Evolutionary conservation across 2,329 filamentous ascomycete species (phyloP).

Genomic region (Fusarium sp.): DNA sequence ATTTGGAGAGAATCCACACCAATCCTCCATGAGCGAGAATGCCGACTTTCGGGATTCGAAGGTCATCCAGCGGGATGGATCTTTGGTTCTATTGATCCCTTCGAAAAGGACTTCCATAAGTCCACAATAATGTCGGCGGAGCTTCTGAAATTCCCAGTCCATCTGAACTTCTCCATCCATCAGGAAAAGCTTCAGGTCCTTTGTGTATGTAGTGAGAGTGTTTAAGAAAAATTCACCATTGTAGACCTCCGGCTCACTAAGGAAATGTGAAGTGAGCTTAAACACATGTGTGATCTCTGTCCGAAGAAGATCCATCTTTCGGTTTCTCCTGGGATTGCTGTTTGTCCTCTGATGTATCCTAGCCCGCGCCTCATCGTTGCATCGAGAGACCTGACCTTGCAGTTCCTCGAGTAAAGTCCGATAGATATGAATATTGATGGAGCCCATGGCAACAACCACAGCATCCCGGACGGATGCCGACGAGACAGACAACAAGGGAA

Average conservation of each 20-base stretch:
- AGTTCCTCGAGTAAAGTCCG: constrained; percentile 89
- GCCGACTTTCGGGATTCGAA: constrained; percentile 96
- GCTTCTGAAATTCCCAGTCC: constrained; percentile 91
- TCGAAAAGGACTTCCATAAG: constrained; percentile 93
- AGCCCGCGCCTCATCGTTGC: constrained; percentile 87
- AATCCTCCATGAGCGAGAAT: constrained; percentile 97
- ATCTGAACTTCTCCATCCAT: constrained; percentile 95
- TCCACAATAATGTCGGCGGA: constrained; percentile 93
- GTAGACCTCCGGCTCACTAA: constrained; percentile 80
- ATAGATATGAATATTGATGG: constrained; percentile 94
- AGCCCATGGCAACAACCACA: constrained; percentile 89
- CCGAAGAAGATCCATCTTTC: constrained; percentile 84
- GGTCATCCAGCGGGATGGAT: constrained; percentile 93
- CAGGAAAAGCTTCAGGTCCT: constrained; percentile 91
- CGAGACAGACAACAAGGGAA: constrained; percentile 83
- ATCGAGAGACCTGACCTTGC: constrained; percentile 84
- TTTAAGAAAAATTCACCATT: constrained; percentile 90
- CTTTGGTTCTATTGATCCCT: constrained; percentile 83
- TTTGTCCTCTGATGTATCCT: constrained; percentile 87
- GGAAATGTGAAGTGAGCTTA: constrained; percentile 89
- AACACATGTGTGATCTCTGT: constrained; percentile 98
- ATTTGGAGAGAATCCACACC: constrained; percentile 97
- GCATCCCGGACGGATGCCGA: constrained; percentile 86
- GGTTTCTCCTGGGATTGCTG: constrained; percentile 82
- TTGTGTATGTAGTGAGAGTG: constrained; percentile 88